Evolutionary conservation across 192 early-diverging fungal genomes (phyloP), one percentile per base, ranked within the genome.

Genomic region (Backusella circina): DNA sequence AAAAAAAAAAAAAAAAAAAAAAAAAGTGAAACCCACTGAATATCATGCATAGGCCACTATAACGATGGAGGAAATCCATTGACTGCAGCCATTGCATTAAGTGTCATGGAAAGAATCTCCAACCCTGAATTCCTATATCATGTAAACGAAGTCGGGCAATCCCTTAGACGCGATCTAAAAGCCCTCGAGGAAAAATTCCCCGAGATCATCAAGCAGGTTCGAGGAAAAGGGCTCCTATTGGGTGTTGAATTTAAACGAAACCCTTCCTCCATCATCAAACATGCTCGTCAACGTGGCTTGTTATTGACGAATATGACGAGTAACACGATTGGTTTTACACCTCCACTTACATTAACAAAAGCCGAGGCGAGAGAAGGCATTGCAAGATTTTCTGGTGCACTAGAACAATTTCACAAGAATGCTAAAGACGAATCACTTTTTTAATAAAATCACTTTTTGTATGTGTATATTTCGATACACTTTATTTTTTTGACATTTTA

Each of bases 31-130:
- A n/a, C n/a, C n/a, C n/a, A n/a, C n/a, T n/a, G n/a, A n/a, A n/a
- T n/a, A n/a, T n/a, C n/a, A n/a, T n/a, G n/a, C n/a, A 96, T 71
- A 97, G 96, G 10, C 97, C 95, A 7, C 97, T 97, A 61, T 61
- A 28, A 13, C n/a, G 54, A 61, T 87, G 97, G 97, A 71, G 97
- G 96, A 37, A 93, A 90, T 77, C 95, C 97, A 2, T 79, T 98
- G 39, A 95, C 93, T 23, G 94, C 94, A 74, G 89, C 90, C 30
- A 94, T 94, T 16, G 97, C 92, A 26, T 84, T 88, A 32, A 82
- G 83, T 31, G 96, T 96, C 9, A 73, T 93, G 36, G 79, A 83
- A 33, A 88, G 90, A 37, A 91, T 98, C 75, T 83, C 76, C 57
- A 81, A 84, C 23, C 90, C 93, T 1, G 83, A 84, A 66, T 95